These are phyloP conservation scores for Eragrostis nindensis DNA, from an alignment of 176 grass and related monocot genomes.

Conservation along the genomic window DNA sequence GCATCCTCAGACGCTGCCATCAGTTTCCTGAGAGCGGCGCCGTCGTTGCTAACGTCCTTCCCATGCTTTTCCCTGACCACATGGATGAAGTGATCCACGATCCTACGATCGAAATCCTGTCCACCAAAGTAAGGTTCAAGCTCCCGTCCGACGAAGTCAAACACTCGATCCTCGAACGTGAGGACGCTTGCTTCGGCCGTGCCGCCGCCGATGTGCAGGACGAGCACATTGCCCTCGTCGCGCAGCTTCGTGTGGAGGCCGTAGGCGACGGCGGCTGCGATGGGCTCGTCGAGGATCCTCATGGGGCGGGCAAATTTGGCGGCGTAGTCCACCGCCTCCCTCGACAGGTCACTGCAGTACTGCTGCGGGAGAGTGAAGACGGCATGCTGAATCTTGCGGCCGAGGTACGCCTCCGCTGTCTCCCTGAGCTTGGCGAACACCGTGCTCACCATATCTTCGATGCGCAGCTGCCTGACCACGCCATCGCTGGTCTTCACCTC, in stretches of 20 bases:
- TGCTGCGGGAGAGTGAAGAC: not conserved
- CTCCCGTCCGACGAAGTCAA: not conserved
- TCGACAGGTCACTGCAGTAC: not conserved
- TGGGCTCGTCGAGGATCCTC: not conserved
- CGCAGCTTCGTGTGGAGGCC: constrained; percentile 15
- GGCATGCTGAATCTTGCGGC: not conserved
- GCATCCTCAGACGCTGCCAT: not conserved
- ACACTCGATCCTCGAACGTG: not conserved
- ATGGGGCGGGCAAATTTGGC: not conserved
- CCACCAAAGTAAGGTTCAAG: not conserved
- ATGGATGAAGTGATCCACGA: not conserved
- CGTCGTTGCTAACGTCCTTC: not conserved
- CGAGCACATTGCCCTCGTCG: not conserved
- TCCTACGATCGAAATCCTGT: not conserved
- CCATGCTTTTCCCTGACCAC: not conserved
- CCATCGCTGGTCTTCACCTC: not conserved
- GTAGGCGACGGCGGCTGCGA: not conserved
- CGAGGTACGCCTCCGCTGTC: not conserved
- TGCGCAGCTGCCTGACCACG: not conserved
- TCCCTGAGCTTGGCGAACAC: not conserved
- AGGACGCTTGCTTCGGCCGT: constrained; percentile 5
- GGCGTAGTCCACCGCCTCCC: not conserved
- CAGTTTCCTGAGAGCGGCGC: not conserved
- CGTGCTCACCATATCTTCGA: not conserved
- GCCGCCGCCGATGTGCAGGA: constrained; percentile 15